Evolutionary conservation across 495 filamentous ascomycete genomes (phyloP).

Genomic region (Rusavskia elegans): DNA sequence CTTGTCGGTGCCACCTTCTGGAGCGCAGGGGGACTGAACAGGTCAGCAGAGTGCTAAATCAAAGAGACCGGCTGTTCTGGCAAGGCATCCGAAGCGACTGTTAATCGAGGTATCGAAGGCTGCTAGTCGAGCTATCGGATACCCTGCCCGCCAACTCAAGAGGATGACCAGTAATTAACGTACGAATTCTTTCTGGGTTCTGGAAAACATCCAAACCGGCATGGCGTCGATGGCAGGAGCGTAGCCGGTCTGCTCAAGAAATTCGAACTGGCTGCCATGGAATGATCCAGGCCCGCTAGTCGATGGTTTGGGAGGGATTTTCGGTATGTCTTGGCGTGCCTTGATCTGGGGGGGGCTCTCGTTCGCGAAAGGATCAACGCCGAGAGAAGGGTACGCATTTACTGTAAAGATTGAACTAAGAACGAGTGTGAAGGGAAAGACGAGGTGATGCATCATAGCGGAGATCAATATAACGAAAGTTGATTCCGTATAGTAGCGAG

Average conservation of each 20-base stretch:
- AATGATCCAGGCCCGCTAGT: background rate
- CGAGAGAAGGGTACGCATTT: background rate
- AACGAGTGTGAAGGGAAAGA: too few relatives aligned
- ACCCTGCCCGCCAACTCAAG: too few relatives aligned
- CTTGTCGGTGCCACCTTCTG: background rate
- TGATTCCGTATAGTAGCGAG: too few relatives aligned
- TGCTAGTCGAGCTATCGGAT: too few relatives aligned
- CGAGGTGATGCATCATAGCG: too few relatives aligned
- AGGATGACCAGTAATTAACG: background rate
- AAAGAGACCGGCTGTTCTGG: background rate
- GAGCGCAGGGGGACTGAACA: background rate
- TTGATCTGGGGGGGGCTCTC: background rate
- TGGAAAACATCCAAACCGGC: background rate
- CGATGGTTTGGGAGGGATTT: background rate
- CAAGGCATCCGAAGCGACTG: background rate
- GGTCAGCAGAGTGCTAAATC: background rate
- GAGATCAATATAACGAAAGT: too few relatives aligned
- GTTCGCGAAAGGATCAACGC: background rate
- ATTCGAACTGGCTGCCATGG: background rate
- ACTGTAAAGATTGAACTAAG: too few relatives aligned
- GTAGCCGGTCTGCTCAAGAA: background rate
- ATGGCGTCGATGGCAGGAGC: background rate
- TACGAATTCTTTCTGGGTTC: background rate
- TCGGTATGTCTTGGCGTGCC: background rate
- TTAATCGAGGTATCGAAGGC: too few relatives aligned